Conservation (phyloP, 2,329 filamentous ascomycete genomes). For the Botrytis byssoidea region DNA sequence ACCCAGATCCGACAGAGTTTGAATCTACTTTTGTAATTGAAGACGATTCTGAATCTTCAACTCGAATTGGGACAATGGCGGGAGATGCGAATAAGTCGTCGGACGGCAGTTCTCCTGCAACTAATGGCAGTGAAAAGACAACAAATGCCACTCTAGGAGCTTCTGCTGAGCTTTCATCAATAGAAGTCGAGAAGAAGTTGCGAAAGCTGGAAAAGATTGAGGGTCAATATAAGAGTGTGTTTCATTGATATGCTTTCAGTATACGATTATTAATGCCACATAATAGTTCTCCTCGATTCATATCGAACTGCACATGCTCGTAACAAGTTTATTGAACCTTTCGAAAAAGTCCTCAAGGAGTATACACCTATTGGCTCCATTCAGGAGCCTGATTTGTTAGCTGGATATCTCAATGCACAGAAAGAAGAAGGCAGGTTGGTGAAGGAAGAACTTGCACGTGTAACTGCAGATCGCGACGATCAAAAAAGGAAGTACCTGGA, state of each 20-base stretch:
- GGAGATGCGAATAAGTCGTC: constrained; percentile 22
- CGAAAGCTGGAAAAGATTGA: constrained; percentile 90
- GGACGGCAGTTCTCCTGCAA: constrained; percentile 32
- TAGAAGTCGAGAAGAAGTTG: constrained; percentile 72
- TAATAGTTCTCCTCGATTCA: constrained; percentile 77
- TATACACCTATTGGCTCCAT: constrained; percentile 91
- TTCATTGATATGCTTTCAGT: background rate
- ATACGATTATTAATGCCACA: constrained; percentile 24
- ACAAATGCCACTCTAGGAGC: constrained; percentile 27
- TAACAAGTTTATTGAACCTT: constrained; percentile 84
- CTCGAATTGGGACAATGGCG: constrained; percentile 53
- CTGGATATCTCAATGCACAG: constrained; percentile 87
- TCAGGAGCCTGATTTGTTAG: constrained; percentile 74
- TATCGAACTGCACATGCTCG: constrained; percentile 89
- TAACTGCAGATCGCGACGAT: constrained; percentile 77
- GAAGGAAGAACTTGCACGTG: constrained; percentile 85
- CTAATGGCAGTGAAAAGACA: constrained; percentile 34
- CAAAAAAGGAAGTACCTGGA: constrained; percentile 75
- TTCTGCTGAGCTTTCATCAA: constrained; percentile 55
- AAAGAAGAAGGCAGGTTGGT: constrained; percentile 88
- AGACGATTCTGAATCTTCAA: constrained; percentile 68
- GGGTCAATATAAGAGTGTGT: constrained; percentile 75
- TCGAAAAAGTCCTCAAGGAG: constrained; percentile 86
- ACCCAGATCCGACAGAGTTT: constrained; percentile 81
- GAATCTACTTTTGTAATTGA: constrained; percentile 84